Percentiles rank a stretch among this genome's conserved stretches.
phyloP scores from a whole-genome alignment of 192 early-diverging fungal genomes.

The Backusella parvicylindrica region DNA sequence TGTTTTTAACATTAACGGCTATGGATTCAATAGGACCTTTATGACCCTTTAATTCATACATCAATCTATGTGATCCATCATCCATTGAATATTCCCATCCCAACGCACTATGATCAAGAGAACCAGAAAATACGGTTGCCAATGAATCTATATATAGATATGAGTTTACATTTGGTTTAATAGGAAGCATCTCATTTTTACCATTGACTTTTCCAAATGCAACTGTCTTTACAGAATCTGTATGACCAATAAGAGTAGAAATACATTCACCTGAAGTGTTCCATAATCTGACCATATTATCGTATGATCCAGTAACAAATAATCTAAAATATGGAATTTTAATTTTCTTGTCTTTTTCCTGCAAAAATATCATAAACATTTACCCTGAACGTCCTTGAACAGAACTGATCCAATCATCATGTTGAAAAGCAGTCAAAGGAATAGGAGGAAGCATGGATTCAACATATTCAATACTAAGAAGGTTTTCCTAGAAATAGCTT shows the following conservation, averaged over 20 bases:
- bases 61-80: slow-evolving; percentile 40
- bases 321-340: slow-evolving; percentile 17
- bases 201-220: slow-evolving; percentile 58
- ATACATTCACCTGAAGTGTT: slow-evolving; percentile 69
- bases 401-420: slow-evolving; percentile 95
- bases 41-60: slow-evolving; percentile 78
- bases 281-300: slow-evolving; percentile 82
- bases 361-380: background rate
- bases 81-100: slow-evolving; percentile 56
- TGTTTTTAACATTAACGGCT: slow-evolving; percentile 50
- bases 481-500: no score
- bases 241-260: slow-evolving; percentile 64
- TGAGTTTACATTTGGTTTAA: no score
- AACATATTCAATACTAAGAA: slow-evolving; percentile 89
- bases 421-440: slow-evolving; percentile 72
- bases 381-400: slow-evolving; percentile 44
- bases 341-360: background rate
- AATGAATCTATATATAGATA: slow-evolving; percentile 35
- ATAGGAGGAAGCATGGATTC: slow-evolving; percentile 87
- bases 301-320: slow-evolving; percentile 82
- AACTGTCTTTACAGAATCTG: slow-evolving; percentile 73
- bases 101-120: slow-evolving; percentile 65
- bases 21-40: slow-evolving; percentile 78
- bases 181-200: no score
- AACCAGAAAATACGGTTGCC: slow-evolving; percentile 51